These are phyloP conservation scores for Colletotrichum viniferum DNA, from an alignment of 2,329 filamentous ascomycete species.

Conservation along the genomic window DNA sequence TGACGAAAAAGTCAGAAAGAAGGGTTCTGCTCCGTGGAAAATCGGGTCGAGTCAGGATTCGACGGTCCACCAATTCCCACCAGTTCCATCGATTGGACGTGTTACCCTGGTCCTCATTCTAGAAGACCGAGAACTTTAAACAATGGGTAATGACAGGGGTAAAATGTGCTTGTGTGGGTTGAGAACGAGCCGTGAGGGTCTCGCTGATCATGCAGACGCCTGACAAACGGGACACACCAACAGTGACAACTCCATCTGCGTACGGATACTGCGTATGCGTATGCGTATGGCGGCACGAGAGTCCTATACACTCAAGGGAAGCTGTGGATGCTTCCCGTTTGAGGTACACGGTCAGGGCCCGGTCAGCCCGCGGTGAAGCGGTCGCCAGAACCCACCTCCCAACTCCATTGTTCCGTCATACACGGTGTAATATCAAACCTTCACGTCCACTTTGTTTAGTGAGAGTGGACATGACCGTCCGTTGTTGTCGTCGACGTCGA, in stretches of 20 bases:
- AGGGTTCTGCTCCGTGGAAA: conserved; percentile 15
- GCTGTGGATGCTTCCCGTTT: conserved; percentile 10
- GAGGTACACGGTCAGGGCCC: conserved; percentile 17
- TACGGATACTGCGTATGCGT: not conserved
- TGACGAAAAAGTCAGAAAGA: conserved; percentile 1
- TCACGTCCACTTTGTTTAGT: not conserved
- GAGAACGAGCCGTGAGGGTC: not conserved
- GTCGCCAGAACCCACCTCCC: not conserved
- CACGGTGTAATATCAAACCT: not conserved
- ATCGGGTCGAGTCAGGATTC: conserved; percentile 9
- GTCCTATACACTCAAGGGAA: not conserved
- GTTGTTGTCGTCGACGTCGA: not conserved
- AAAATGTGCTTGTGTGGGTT: not conserved
- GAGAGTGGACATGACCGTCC: not conserved
- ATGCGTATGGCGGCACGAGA: not conserved
- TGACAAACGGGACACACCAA: conserved; percentile 17
- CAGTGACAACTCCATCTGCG: not conserved
- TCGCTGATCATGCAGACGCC: conserved; percentile 20
- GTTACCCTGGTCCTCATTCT: conserved; percentile 2
- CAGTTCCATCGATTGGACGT: conserved; percentile 5
- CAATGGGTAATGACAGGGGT: not conserved
- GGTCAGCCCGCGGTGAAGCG: conserved; percentile 11
- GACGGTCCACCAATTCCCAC: conserved; percentile 17
- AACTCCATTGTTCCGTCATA: not conserved
- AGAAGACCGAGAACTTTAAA: conserved; percentile 20